Conservation (phyloP, 2,329 filamentous ascomycete genomes). For the Paecilomyces fulvus region DNA sequence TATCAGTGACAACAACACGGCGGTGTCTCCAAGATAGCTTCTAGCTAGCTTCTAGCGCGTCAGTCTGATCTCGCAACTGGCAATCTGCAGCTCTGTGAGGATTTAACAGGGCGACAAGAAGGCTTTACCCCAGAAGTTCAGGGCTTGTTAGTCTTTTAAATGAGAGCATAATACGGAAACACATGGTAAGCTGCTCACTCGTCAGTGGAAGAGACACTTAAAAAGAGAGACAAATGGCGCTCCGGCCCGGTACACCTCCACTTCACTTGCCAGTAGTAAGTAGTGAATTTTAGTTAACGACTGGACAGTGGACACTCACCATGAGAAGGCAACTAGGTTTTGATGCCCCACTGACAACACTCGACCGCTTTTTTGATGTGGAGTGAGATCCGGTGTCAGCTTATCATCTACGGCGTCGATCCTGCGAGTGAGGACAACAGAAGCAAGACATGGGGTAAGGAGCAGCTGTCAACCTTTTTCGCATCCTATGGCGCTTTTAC, state of each 20-base stretch:
- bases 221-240: background rate
- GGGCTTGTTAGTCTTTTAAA: background rate
- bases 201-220: background rate
- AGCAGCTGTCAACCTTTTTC: background rate
- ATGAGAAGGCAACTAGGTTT: background rate
- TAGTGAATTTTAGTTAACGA: background rate
- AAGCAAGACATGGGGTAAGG: background rate
- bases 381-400: background rate
- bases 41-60: background rate
- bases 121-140: background rate
- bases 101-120: background rate
- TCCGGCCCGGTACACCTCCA: background rate
- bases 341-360: background rate
- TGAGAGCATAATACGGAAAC: background rate
- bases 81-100: background rate
- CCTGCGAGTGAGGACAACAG: background rate
- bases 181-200: background rate
- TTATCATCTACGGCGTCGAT: background rate
- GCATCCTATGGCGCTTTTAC: background rate
- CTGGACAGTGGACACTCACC: background rate
- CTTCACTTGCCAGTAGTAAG: background rate
- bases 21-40: background rate
- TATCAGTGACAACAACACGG: background rate
- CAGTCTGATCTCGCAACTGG: background rate
- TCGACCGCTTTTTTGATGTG: background rate